Evolutionary conservation across 257 asterid species (phyloP).

Genomic region (Nicotiana obtusifolia): DNA sequence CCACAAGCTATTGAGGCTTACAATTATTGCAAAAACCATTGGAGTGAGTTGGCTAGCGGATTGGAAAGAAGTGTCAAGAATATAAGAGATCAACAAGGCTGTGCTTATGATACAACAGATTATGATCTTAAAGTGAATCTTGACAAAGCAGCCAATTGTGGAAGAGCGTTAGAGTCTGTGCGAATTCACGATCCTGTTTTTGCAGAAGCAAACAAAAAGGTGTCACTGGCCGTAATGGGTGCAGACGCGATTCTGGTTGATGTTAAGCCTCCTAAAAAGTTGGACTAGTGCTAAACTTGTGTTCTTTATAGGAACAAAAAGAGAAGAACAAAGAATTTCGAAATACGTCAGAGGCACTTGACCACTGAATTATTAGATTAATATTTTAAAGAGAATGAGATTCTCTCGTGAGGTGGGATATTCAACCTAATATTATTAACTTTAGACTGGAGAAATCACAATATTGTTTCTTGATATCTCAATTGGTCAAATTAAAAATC

Average conservation of each 20-base stretch:
- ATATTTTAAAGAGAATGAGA: no score
- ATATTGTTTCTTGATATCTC: neutral
- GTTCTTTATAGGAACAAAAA: neutral
- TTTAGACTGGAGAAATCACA: neutral
- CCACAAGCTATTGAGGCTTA: neutral
- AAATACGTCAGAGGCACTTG: no score
- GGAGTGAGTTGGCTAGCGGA: neutral
- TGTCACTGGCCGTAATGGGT: neutral
- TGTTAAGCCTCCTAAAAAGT: neutral
- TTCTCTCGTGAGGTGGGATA: no score
- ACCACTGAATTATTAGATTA: no score
- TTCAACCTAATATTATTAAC: no score
- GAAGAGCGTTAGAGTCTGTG: neutral
- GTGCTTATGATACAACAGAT: neutral
- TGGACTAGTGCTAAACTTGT: neutral
- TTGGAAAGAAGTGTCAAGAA: neutral
- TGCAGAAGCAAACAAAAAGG: neutral
- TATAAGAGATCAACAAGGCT: neutral
- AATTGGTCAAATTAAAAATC: neutral
- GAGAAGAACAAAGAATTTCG: no score
- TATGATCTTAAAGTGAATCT: slow-evolving; percentile 1
- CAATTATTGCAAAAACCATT: neutral
- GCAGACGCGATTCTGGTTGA: neutral
- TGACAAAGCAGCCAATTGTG: neutral
- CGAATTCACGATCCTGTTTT: neutral